These are phyloP conservation scores for Passiflora organensis DNA, from an alignment of 345 rosid genomes.

Conservation along the genomic window DNA sequence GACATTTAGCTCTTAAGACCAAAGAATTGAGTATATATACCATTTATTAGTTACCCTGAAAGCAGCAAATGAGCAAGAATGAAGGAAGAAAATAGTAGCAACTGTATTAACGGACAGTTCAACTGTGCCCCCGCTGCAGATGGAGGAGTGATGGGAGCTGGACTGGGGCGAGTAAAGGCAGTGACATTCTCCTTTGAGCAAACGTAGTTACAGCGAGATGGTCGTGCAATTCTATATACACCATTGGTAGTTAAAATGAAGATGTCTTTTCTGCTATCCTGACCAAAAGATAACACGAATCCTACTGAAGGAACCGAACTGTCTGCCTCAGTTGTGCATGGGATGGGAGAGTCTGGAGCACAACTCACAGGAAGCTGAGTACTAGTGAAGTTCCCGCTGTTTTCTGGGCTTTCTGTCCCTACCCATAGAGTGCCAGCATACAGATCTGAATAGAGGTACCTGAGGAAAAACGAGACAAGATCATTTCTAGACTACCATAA, in stretches of 20 bases:
- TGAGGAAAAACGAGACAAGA: conserved; percentile 3
- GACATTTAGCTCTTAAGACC: too few species aligned
- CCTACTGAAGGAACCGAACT: conserved; percentile 19
- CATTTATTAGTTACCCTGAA: not conserved
- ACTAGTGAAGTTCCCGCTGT: conserved; percentile 29
- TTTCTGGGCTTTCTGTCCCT: conserved; percentile 26
- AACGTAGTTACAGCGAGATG: conserved; percentile 27
- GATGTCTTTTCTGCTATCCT: conserved; percentile 29
- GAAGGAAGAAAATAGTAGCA: not conserved
- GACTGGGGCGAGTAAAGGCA: not conserved
- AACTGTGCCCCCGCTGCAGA: not conserved
- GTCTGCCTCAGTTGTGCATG: conserved; percentile 9
- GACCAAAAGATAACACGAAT: conserved; percentile 24
- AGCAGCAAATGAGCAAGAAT: not conserved
- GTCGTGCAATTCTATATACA: conserved; percentile 27
- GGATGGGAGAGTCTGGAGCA: conserved; percentile 27
- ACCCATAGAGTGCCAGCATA: conserved; percentile 41
- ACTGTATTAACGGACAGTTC: not conserved
- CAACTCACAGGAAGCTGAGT: conserved; percentile 16
- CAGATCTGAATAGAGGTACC: conserved; percentile 45
- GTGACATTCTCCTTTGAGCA: conserved; percentile 25
- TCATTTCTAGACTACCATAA: too few species aligned
- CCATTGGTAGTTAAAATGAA: conserved; percentile 29
- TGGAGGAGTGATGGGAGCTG: not conserved
- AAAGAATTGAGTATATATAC: too few species aligned